These are phyloP conservation scores for Pilaira anomala DNA, from an alignment of 192 early-diverging fungal genomes.

Conservation along the genomic window DNA sequence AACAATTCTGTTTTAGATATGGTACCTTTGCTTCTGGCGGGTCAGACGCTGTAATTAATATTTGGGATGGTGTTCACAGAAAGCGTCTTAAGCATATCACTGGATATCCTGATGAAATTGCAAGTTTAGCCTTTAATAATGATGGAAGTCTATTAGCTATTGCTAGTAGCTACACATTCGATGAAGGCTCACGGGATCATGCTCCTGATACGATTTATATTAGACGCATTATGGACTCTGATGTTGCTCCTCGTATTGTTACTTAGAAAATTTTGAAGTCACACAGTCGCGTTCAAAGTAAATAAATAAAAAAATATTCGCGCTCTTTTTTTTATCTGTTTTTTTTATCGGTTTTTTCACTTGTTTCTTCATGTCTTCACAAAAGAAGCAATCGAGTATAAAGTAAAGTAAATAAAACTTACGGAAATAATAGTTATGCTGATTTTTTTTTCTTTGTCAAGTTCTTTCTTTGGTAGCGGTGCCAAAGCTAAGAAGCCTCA, in stretches of 20 bases:
- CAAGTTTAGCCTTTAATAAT: conserved; percentile 76
- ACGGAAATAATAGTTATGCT: no score
- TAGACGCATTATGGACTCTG: conserved; percentile 61
- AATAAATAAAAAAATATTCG: neutral
- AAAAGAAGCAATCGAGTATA: neutral
- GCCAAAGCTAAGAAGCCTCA: no score
- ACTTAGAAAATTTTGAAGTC: no score
- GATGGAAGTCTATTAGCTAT: conserved; percentile 80
- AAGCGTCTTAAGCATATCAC: conserved; percentile 85
- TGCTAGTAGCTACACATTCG: conserved; percentile 91
- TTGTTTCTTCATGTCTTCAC: neutral
- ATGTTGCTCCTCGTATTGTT: conserved; percentile 32
- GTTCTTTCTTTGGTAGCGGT: neutral
- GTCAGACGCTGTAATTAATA: conserved; percentile 83
- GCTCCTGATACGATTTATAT: conserved; percentile 79
- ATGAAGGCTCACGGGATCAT: conserved; percentile 90
- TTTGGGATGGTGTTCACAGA: conserved; percentile 92
- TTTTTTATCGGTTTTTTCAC: no score
- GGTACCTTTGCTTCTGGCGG: conserved; percentile 97
- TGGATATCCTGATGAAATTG: conserved; percentile 76
- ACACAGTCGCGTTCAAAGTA: neutral
- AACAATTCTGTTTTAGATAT: conserved; percentile 47
- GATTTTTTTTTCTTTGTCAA: no score
- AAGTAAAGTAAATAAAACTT: neutral
- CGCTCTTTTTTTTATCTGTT: neutral